Evolutionary conservation across 2,329 filamentous ascomycete species (phyloP).

Genomic region (Lizonia empirigonia): DNA sequence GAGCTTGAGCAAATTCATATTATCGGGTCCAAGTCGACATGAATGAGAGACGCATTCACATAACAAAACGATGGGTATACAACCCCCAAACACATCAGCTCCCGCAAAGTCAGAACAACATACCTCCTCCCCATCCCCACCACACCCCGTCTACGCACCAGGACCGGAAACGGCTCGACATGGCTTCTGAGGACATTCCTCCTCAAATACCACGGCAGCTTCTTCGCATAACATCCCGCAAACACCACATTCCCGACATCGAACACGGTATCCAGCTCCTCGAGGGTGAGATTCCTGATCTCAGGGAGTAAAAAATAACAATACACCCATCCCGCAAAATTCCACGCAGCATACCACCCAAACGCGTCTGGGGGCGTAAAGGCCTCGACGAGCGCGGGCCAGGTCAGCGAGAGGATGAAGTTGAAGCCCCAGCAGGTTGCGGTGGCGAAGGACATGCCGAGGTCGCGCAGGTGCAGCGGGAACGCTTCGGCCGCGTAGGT

Average conservation of each 20-base stretch:
- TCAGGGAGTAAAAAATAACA: conserved; percentile 39
- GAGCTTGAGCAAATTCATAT: too few species aligned
- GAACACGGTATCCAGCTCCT: conserved; percentile 41
- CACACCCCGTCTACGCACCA: conserved; percentile 13
- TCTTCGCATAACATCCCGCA: conserved; percentile 31
- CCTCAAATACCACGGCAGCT: conserved; percentile 47
- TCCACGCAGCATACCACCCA: conserved; percentile 62
- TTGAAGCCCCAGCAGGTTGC: conserved; percentile 65
- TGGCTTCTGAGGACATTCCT: conserved; percentile 41
- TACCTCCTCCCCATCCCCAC: not conserved
- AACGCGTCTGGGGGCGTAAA: conserved; percentile 61
- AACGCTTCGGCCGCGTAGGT: conserved; percentile 53
- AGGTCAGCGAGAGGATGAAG: conserved; percentile 59
- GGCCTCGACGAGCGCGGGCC: conserved; percentile 56
- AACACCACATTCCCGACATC: conserved; percentile 36
- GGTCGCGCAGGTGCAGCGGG: conserved; percentile 53
- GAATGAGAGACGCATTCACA: not conserved
- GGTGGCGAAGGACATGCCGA: conserved; percentile 53
- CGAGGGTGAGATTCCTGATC: conserved; percentile 39
- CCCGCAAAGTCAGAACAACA: not conserved
- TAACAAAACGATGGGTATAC: not conserved
- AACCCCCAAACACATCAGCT: not conserved
- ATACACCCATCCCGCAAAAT: conserved; percentile 58
- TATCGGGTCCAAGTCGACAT: too few species aligned
- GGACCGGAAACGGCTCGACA: conserved; percentile 33